Evolutionary conservation across 495 filamentous ascomycete genomes (phyloP).

Genomic region (Hapsidospora chrysogenum): DNA sequence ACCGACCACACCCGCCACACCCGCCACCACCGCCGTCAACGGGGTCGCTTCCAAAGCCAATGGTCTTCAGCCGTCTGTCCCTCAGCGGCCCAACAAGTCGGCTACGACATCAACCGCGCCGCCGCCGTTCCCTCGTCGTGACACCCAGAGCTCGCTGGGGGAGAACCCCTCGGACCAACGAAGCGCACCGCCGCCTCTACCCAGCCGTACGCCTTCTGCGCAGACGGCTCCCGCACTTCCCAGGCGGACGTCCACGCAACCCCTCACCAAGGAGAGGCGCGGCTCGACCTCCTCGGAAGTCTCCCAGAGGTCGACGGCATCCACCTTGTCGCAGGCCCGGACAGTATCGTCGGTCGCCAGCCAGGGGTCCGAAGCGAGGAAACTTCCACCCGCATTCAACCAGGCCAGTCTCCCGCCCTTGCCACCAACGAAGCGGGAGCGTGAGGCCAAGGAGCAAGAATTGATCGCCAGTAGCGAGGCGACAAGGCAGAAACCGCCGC

Average conservation of each 20-base stretch:
- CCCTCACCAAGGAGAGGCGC: conserved; percentile 10
- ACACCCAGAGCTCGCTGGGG: conserved; percentile 12
- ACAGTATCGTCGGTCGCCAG: conserved; percentile 14
- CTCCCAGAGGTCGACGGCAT: conserved; percentile 25
- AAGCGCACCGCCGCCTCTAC: conserved; percentile 26
- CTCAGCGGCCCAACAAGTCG: conserved; percentile 8
- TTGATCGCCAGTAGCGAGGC: conserved; percentile 6
- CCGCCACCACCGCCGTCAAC: no score
- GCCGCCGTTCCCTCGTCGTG: conserved; percentile 22
- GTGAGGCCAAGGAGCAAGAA: conserved; percentile 26
- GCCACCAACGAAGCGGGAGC: conserved; percentile 24
- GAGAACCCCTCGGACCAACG: no score
- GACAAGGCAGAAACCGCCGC: neutral
- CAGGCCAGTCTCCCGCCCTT: conserved; percentile 32
- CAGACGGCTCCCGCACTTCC: conserved; percentile 23
- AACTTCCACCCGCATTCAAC: conserved; percentile 30
- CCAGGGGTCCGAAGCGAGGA: conserved; percentile 16
- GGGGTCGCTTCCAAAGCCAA: no score
- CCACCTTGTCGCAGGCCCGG: conserved; percentile 20
- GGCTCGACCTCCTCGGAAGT: conserved; percentile 29
- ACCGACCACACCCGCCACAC: no score
- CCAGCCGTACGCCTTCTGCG: conserved; percentile 14
- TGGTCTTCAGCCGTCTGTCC: conserved; percentile 13
- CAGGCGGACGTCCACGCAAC: conserved; percentile 19
- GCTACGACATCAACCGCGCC: conserved; percentile 8